Base-by-base conservation (phyloP, 768 basidiomycete species). In the Tulasnella sp. region DNA sequence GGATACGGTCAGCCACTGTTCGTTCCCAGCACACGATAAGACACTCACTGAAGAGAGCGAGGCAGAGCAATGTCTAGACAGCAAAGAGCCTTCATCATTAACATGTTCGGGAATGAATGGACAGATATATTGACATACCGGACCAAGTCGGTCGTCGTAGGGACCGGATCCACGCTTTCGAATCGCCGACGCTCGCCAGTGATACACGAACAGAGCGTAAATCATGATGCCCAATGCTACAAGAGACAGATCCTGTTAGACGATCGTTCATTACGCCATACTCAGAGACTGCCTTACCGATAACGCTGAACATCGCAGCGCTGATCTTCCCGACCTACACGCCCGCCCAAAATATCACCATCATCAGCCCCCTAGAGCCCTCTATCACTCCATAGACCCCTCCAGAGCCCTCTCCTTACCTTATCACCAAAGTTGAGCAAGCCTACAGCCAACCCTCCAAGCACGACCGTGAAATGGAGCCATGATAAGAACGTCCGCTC, bases 341-440 rank as follows among this genome's bases (percentile, higher is more conserved):
- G 18, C 75, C 35, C 26, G 73, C 61, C 61, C 26, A 67, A 67
- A 67, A 67, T 16, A 67, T 51, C 51, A 44, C 11, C 55, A 57
- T 57, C 55, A 20, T 57, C 26, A 23, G 35, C 35, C 61, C 29
- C 32, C 23, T 35, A 26, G 26, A 26, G 23, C 61, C 16, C 32
- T 35, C 32, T 26, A 13, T 35, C 16, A 23, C n/a, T 15, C 15
- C 16, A 26, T 55, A 46, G 46, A 77, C 35, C 55, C 16, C 37
- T 75, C 57, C 75, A 26, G 26, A 32, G 51, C 48, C 39, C 48
- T n/a, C 29, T 32, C 82, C 86, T 79, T 78, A 92, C 95, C 86
- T 94, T 94, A 84, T 99, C 98, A 79, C 98, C 98, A 86, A 99
- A 99, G 85, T 99, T 99, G 82, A 99, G 87, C 78, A 99, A 85